Conservation (phyloP, 1,284 basidiomycete genomes). For the Malassezia yamatoensis region DNA sequence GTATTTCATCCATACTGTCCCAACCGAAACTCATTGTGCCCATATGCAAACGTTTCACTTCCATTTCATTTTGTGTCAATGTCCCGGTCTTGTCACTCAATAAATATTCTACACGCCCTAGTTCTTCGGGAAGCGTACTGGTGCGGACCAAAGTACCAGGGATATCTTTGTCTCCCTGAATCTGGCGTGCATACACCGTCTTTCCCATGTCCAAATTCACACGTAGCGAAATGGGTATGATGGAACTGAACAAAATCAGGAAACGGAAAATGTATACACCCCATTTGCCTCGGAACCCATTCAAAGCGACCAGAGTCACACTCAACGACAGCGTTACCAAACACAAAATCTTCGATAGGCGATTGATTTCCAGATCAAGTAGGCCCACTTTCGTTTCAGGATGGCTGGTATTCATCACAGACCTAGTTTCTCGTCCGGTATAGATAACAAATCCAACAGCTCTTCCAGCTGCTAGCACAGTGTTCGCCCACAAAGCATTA, state of each 20-base stretch:
- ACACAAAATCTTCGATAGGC: slow-evolving; percentile 92
- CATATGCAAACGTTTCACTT: slow-evolving; percentile 96
- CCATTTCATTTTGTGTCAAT: slow-evolving; percentile 97
- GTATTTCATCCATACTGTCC: slow-evolving; percentile 96
- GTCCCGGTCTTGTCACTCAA: slow-evolving; percentile 97
- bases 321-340: slow-evolving; percentile 85
- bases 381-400: slow-evolving; percentile 89
- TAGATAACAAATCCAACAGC: slow-evolving; percentile 88
- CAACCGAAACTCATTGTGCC: slow-evolving; percentile 93
- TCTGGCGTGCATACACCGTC: slow-evolving; percentile 89
- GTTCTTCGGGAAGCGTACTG: slow-evolving; percentile 89
- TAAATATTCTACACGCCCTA: slow-evolving; percentile 89
- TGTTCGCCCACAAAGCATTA: slow-evolving; percentile 94
- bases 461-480: slow-evolving; percentile 86
- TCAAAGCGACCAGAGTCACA: slow-evolving; percentile 79
- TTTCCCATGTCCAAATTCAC: slow-evolving; percentile 99
- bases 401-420: slow-evolving; percentile 98
- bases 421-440: slow-evolving; percentile 85
- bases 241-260: slow-evolving; percentile 92
- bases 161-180: slow-evolving; percentile 85
- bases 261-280: slow-evolving; percentile 94
- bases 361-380: slow-evolving; percentile 87
- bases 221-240: slow-evolving; percentile 95
- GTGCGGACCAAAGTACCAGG: slow-evolving; percentile 91
- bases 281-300: slow-evolving; percentile 92